Conservation (phyloP, 768 basidiomycete genomes). For the Psilocybe subaeruginosa region DNA sequence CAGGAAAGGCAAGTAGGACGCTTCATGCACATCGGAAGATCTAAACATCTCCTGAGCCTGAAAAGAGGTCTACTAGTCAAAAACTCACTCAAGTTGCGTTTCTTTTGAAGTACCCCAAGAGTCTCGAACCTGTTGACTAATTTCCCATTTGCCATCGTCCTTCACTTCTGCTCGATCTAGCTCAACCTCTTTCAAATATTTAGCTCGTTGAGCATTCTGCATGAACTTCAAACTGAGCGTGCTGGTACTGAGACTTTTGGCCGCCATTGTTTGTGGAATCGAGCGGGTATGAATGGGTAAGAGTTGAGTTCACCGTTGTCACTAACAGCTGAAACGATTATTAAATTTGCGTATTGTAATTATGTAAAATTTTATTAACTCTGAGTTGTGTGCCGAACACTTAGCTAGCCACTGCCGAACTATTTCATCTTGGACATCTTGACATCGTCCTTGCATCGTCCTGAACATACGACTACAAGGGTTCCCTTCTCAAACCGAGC, state of each 20-base stretch:
- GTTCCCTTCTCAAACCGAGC: too few relatives aligned
- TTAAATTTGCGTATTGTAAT: not conserved
- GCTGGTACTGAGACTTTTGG: constrained; percentile 61
- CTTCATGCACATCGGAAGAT: constrained; percentile 49
- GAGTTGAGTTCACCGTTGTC: not conserved
- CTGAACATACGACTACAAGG: too few relatives aligned
- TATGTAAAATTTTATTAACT: too few relatives aligned
- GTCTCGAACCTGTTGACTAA: constrained; percentile 52
- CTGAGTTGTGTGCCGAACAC: not conserved
- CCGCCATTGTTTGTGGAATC: constrained; percentile 9
- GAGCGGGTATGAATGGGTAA: too few relatives aligned
- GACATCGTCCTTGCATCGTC: too few relatives aligned
- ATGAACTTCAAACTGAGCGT: constrained; percentile 72
- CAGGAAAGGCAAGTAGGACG: constrained; percentile 69
- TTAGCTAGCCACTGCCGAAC: not conserved
- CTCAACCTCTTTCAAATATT: constrained; percentile 51
- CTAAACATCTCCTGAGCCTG: constrained; percentile 15
- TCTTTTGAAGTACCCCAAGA: constrained; percentile 46
- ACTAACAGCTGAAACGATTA: not conserved
- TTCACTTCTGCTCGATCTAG: constrained; percentile 55
- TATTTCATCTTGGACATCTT: too few relatives aligned
- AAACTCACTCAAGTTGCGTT: constrained; percentile 11
- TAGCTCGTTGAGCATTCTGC: constrained; percentile 68
- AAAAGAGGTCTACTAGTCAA: not conserved
- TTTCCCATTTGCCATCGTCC: constrained; percentile 70